A percentile compares a stretch with the other conserved stretches of the same genome.
phyloP scores from a whole-genome alignment of 768 basidiomycete species.

The Lactarius indigo region DNA sequence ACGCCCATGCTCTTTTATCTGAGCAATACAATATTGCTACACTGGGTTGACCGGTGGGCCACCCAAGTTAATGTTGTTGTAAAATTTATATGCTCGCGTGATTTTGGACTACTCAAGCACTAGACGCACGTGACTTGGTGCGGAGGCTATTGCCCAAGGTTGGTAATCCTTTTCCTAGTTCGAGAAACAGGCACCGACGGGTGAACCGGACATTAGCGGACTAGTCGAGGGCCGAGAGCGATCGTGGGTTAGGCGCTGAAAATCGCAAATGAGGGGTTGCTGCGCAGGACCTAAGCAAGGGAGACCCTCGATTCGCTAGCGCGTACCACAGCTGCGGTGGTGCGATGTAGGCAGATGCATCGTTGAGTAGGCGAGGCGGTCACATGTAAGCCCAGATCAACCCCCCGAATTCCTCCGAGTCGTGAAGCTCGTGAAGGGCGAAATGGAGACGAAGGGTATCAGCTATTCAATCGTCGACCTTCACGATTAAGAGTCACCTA shows the following conservation, averaged over 20 bases:
- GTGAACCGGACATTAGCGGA: not conserved
- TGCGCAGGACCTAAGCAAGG: not conserved
- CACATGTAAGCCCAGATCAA: not conserved
- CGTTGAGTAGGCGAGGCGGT: not conserved
- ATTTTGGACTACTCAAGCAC: not conserved
- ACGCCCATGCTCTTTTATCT: not conserved
- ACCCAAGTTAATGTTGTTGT: slow-evolving; percentile 24
- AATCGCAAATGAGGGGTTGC: not conserved
- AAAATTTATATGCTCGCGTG: not conserved
- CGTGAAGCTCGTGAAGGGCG: not conserved
- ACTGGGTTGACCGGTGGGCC: slow-evolving; percentile 10
- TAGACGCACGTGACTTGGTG: not conserved
- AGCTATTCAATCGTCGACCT: not conserved
- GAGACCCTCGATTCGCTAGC: not conserved
- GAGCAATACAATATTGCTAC: slow-evolving; percentile 21
- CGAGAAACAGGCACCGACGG: not conserved
- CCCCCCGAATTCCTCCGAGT: not conserved
- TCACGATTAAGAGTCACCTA: not conserved
- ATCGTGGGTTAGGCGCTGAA: not conserved
- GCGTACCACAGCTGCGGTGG: not conserved
- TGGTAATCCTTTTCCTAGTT: not conserved
- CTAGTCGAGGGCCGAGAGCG: not conserved
- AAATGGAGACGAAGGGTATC: not conserved
- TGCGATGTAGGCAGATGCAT: not conserved
- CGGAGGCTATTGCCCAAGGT: not conserved